Evolutionary conservation across 345 rosid species (phyloP).

Genomic region (Salix udensis): DNA sequence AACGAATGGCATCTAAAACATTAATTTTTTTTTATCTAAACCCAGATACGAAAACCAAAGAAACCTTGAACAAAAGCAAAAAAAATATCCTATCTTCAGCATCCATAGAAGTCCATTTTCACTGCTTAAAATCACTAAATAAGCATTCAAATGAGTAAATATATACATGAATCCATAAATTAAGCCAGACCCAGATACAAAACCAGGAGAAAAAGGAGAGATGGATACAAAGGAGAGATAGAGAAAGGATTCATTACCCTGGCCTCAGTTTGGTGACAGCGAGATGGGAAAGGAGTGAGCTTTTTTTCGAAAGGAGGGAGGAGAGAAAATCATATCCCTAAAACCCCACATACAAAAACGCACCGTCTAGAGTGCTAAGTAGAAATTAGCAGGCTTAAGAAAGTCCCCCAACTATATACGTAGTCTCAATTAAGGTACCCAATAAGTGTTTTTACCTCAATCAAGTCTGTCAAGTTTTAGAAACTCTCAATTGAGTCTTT

Average conservation of each 20-base stretch:
- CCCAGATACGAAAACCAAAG: not conserved
- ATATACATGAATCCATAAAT: not conserved
- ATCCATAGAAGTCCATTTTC: not conserved
- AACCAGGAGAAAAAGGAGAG: not conserved
- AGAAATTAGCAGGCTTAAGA: too few species aligned
- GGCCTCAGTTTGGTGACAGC: not conserved
- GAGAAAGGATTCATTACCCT: not conserved
- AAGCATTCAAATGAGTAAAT: not conserved
- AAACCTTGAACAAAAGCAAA: not conserved
- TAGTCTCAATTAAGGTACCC: not conserved
- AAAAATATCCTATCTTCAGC: not conserved
- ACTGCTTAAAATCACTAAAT: not conserved
- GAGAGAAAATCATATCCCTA: not conserved
- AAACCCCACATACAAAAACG: not conserved
- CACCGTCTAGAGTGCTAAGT: not conserved
- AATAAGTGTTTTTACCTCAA: too few species aligned
- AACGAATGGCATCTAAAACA: not conserved
- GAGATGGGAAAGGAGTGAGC: not conserved
- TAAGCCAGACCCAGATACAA: not conserved
- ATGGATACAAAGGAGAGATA: not conserved
- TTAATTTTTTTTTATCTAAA: too few species aligned
- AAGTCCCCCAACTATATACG: not conserved
- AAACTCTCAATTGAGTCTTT: not conserved
- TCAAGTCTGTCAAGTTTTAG: not conserved
- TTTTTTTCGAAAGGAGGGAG: not conserved